Base-by-base conservation (phyloP, 352 stramenopile genomes). In the Blastocystis sp. region DNA sequence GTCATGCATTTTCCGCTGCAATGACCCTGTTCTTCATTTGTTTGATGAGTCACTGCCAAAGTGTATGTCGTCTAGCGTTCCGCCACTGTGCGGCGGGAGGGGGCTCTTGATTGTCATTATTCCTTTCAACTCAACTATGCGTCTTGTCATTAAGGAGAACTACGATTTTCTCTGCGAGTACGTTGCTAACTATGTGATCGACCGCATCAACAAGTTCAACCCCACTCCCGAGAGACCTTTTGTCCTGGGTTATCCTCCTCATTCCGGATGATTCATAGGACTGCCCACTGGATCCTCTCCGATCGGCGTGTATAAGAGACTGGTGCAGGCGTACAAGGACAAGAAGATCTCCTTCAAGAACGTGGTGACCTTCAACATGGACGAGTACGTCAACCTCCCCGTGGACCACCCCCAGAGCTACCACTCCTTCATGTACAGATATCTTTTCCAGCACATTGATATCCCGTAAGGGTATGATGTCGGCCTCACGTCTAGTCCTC, bases 341-440 rank as follows among this genome's bases (percentile, higher is more conserved):
- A 90, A 89, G 40, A 59, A 90, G 34, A 64, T 93, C 38, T 94
- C 91, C 89, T 96, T 96, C 78, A 89, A 94, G 88, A 90, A 96
- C 80, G 93, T 96, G 11, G 92, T 95, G 78, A 96, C 93, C 28
- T 95, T 96, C 90, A 96, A 96, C 89, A 95, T 96, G 93, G 93
- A 96, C 90, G 93, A 96, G 74, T 96, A 96, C 89, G 93, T 95
- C 60, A 90, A 89, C 60, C 80, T 96, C 40, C 90, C 93, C 1
- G 90, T 93, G 87, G 92, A 92, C 42, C 93, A 96, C 80, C 92
- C 92, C 19, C 93, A 96, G 89, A 94, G 91, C 90, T 96, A 96
- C 90, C 93, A 96, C 90, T 90, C 92, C 70, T 96, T 96, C 90
- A 96, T 96, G 93, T 95, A 93, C 92, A 92, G 92, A 54, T 92